Conservation (phyloP, 2,329 filamentous ascomycete genomes). For the Corynespora cassiicola region DNA sequence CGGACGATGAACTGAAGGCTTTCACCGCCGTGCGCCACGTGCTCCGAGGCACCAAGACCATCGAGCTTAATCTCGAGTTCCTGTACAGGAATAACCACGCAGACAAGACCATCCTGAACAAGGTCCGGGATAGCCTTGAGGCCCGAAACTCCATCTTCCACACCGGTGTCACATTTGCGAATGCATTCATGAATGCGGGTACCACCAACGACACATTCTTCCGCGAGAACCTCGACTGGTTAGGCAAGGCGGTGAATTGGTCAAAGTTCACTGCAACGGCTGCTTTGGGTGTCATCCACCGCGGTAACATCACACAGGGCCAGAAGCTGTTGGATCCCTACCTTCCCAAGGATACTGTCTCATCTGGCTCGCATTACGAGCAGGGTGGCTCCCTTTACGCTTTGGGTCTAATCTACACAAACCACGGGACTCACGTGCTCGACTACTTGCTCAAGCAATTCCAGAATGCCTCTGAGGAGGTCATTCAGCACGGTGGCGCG, state of each 20-base stretch:
- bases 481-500: constrained; percentile 95
- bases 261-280: constrained; percentile 98
- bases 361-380: constrained; percentile 85
- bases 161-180: constrained; percentile 94
- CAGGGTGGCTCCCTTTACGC: constrained; percentile 96
- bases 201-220: constrained; percentile 99
- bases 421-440: constrained; percentile 90
- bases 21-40: constrained; percentile 66
- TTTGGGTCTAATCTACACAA: constrained; percentile 94
- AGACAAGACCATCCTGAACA: constrained; percentile 91
- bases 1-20: constrained; percentile 60
- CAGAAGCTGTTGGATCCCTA: constrained; percentile 95
- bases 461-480: constrained; percentile 79
- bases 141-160: constrained; percentile 98
- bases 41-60: constrained; percentile 89
- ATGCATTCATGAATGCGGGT: constrained; percentile 98
- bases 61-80: constrained; percentile 94
- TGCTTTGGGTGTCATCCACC: constrained; percentile 93
- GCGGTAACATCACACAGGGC: constrained; percentile 91
- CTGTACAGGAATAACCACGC: constrained; percentile 94
- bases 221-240: constrained; percentile 95
- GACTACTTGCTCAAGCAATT: constrained; percentile 81
- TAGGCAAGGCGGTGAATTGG: constrained; percentile 99
- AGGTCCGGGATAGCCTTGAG: constrained; percentile 93
- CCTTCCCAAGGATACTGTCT: constrained; percentile 78